Conservation (phyloP, 306 rosid species). For the Geum urbanum region DNA sequence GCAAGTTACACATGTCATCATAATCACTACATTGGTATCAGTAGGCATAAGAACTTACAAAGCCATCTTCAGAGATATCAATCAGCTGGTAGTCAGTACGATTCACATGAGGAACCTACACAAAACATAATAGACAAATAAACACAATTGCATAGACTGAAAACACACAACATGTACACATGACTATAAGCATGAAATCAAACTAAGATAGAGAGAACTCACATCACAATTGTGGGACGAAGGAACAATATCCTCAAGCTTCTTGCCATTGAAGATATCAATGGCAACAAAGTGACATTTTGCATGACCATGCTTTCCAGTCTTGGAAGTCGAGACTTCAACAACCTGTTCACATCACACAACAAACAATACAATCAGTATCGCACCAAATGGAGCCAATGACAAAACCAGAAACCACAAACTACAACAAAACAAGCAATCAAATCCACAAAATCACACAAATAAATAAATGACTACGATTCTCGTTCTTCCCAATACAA, state of each 20-base stretch:
- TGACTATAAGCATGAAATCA: not conserved
- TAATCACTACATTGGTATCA: not conserved
- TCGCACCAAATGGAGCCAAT: not conserved
- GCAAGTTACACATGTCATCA: not conserved
- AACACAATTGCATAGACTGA: not conserved
- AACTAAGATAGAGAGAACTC: not conserved
- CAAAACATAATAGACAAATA: not conserved
- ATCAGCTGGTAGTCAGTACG: constrained; percentile 71
- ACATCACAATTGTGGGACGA: constrained; percentile 77
- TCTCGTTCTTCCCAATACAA: not conserved
- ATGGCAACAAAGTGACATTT: constrained; percentile 75
- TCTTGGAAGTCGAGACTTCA: constrained; percentile 69
- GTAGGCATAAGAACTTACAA: constrained; percentile 46
- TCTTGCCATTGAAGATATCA: constrained; percentile 69
- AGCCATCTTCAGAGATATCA: constrained; percentile 74
- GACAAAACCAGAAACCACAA: not conserved
- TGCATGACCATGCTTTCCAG: constrained; percentile 75
- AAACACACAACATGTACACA: not conserved
- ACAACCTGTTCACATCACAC: constrained; percentile 33
- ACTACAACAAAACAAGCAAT: not conserved
- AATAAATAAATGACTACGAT: too few relatives aligned
- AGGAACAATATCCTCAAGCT: constrained; percentile 72
- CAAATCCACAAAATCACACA: too few relatives aligned
- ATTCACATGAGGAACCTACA: constrained; percentile 68
- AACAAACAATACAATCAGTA: not conserved